A percentile compares a stretch with the other conserved stretches of the same genome.
These are phyloP conservation scores for Bocquillonia castaneifolia DNA, from an alignment of 441 rosid genomes.

Conservation along the genomic window DNA sequence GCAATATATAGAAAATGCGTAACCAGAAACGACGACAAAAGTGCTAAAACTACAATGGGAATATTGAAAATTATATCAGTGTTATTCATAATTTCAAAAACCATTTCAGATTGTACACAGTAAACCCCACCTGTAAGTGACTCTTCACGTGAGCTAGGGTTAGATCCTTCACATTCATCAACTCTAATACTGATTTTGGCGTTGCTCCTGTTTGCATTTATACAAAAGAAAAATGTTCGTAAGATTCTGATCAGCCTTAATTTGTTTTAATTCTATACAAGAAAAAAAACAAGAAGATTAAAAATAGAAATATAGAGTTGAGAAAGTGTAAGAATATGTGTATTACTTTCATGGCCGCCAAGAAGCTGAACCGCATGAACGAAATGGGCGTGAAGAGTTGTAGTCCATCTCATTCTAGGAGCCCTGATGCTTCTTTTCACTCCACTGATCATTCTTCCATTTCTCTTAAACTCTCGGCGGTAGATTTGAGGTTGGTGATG, in stretches of 20 bases:
- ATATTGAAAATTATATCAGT: slow-evolving; percentile 14
- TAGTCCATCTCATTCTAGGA: slow-evolving; percentile 99
- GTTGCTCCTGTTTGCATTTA: slow-evolving; percentile 66
- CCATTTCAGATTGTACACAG: slow-evolving; percentile 25
- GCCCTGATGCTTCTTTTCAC: slow-evolving; percentile 70
- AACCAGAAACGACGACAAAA: slow-evolving; percentile 28
- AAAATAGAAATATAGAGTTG: not conserved
- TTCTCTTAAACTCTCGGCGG: slow-evolving; percentile 73
- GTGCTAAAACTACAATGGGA: slow-evolving; percentile 17
- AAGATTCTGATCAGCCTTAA: not conserved
- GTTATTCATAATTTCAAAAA: slow-evolving; percentile 19
- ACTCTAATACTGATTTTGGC: slow-evolving; percentile 91
- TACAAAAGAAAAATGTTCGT: not conserved
- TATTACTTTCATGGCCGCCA: slow-evolving; percentile 93
- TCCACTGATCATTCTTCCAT: slow-evolving; percentile 37
- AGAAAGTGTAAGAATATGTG: not conserved
- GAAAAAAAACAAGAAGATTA: too few relatives aligned
- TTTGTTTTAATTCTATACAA: too few relatives aligned
- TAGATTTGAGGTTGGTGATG: slow-evolving; percentile 55
- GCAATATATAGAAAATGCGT: slow-evolving; percentile 18
- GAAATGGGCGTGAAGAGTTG: slow-evolving; percentile 89
- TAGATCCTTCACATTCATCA: slow-evolving; percentile 98
- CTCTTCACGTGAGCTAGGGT: slow-evolving; percentile 99
- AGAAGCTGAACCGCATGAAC: slow-evolving; percentile 97
- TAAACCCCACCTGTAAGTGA: slow-evolving; percentile 86